Evolutionary conservation across 192 early-diverging fungal species (phyloP).

Genomic region (Coemansia sp.): DNA sequence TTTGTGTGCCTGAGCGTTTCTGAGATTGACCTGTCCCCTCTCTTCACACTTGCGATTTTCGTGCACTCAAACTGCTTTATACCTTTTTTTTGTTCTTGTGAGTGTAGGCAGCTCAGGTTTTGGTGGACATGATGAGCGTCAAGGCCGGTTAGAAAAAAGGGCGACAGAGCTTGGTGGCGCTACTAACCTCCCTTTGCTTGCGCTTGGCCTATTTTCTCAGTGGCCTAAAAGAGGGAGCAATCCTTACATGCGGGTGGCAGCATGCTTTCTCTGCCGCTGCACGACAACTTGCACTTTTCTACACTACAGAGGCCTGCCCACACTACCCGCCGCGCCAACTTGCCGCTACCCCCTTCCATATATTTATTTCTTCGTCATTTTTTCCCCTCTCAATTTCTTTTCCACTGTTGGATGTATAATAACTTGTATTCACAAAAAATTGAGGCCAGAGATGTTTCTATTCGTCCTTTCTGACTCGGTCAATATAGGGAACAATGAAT

Average conservation of each 20-base stretch:
- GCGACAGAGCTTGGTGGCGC: conserved; percentile 6
- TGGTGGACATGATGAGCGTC: conserved; percentile 56
- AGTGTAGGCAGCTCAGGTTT: conserved; percentile 56
- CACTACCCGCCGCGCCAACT: not conserved
- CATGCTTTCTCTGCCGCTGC: conserved; percentile 5
- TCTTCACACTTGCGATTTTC: not conserved
- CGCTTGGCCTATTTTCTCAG: not conserved
- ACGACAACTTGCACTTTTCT: conserved; percentile 3
- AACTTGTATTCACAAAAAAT: conserved; percentile 1
- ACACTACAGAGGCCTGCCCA: not conserved
- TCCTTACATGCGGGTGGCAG: not conserved
- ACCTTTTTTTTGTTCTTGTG: conserved; percentile 5
- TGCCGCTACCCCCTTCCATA: not conserved
- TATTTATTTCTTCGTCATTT: conserved; percentile 3
- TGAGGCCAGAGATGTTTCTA: conserved; percentile 12
- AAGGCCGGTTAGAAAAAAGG: conserved; percentile 26
- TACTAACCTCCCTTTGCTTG: not conserved
- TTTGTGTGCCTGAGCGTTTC: conserved; percentile 8
- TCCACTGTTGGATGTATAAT: not conserved
- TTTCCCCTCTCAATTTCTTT: not conserved
- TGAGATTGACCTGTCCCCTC: not conserved
- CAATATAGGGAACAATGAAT: conserved; percentile 54
- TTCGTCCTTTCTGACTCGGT: conserved; percentile 13
- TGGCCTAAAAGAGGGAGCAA: not conserved
- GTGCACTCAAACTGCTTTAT: not conserved